phyloP scores from a whole-genome alignment of 768 basidiomycete genomes.

The Hysterangium stoloniferum region DNA sequence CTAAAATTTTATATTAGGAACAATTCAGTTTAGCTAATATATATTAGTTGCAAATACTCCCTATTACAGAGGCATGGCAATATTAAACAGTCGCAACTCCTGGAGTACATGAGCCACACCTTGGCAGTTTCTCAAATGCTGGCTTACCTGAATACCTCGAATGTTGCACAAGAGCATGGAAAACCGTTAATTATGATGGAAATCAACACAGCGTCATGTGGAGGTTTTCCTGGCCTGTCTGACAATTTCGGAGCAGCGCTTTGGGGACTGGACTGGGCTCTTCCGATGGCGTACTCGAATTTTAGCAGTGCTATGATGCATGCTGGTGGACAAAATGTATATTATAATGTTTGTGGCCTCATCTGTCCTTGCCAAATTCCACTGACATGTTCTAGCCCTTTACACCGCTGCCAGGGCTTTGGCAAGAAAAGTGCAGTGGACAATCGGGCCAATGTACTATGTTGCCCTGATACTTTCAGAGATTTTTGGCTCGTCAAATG shows the following conservation, averaged over 20 bases:
- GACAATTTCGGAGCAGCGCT: slow-evolving; percentile 43
- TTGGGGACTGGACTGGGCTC: slow-evolving; percentile 43
- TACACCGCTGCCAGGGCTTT: slow-evolving; percentile 39
- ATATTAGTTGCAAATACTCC: background rate
- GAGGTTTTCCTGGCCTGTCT: slow-evolving; percentile 44
- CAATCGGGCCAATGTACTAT: slow-evolving; percentile 42
- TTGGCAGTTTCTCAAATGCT: slow-evolving; percentile 26
- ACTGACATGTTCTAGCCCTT: slow-evolving; percentile 31
- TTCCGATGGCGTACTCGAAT: slow-evolving; percentile 42
- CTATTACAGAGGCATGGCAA: background rate
- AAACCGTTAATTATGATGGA: slow-evolving; percentile 47
- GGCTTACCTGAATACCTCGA: slow-evolving; percentile 30
- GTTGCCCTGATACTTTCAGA: slow-evolving; percentile 39
- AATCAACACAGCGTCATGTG: slow-evolving; percentile 46
- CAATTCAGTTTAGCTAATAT: no score
- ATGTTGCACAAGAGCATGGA: slow-evolving; percentile 23
- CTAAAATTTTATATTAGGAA: no score
- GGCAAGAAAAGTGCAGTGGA: slow-evolving; percentile 27
- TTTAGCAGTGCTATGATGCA: slow-evolving; percentile 42
- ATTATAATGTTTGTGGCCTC: slow-evolving; percentile 40
- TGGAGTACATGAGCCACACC: slow-evolving; percentile 38
- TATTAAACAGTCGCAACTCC: slow-evolving; percentile 30
- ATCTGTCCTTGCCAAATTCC: background rate
- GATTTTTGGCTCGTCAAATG: slow-evolving; percentile 34
- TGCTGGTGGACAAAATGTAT: slow-evolving; percentile 39